Evolutionary conservation across 1,284 basidiomycete species (phyloP).

Genomic region (Leccinum holopus): DNA sequence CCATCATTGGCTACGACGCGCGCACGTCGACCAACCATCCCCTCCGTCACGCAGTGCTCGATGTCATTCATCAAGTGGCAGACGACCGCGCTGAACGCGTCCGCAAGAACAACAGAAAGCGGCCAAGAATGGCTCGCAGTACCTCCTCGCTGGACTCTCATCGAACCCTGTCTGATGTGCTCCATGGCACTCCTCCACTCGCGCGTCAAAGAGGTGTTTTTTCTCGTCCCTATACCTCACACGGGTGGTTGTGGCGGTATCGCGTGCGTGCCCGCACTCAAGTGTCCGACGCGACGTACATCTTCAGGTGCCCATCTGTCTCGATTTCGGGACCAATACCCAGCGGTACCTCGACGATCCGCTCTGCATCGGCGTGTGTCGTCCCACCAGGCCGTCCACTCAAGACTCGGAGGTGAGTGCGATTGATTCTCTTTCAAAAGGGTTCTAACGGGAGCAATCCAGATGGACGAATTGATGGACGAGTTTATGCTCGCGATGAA

Average conservation of each 20-base stretch:
- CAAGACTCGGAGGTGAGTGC: conserved; percentile 39
- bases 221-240: conserved; percentile 64
- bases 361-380: conserved; percentile 74
- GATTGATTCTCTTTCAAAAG: neutral
- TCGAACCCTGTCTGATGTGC: conserved; percentile 95
- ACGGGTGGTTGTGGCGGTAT: conserved; percentile 76
- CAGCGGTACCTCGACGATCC: conserved; percentile 73
- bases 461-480: conserved; percentile 78
- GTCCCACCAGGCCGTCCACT: conserved; percentile 53
- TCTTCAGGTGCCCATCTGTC: conserved; percentile 62
- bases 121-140: conserved; percentile 65
- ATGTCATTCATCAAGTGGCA: conserved; percentile 68
- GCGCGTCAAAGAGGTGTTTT: conserved; percentile 82
- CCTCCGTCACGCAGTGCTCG: conserved; percentile 79
- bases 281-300: conserved; percentile 20
- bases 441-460: conserved; percentile 1
- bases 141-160: conserved; percentile 76
- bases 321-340: conserved; percentile 80
- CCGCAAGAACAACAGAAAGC: conserved; percentile 8
- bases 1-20: conserved; percentile 66
- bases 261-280: conserved; percentile 59
- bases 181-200: conserved; percentile 92
- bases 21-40: conserved; percentile 59
- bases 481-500: conserved; percentile 77
- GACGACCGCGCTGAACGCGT: conserved; percentile 47